phyloP scores from a whole-genome alignment of 2,329 filamentous ascomycete genomes.

The Magnaporthales sp. region DNA sequence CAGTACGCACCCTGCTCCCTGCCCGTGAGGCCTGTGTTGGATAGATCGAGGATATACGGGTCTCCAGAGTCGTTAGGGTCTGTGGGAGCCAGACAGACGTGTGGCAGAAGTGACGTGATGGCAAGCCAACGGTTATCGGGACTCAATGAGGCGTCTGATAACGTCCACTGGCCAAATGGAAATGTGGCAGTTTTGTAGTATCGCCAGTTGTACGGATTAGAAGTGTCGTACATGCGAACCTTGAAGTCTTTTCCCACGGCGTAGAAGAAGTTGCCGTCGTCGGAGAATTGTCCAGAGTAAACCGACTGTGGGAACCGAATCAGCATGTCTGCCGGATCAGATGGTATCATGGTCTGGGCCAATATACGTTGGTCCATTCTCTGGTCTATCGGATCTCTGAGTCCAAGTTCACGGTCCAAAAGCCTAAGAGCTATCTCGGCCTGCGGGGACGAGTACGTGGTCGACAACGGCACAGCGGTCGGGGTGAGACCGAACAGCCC shows the following conservation, averaged over 20 bases:
- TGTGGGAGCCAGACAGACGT: slow-evolving; percentile 79
- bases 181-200: slow-evolving; percentile 89
- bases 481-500: slow-evolving; percentile 71
- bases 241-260: slow-evolving; percentile 86
- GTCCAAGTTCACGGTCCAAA: slow-evolving; percentile 72
- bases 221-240: slow-evolving; percentile 95
- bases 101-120: slow-evolving; percentile 79
- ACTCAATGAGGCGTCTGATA: slow-evolving; percentile 86
- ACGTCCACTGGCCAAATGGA: slow-evolving; percentile 86
- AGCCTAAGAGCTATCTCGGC: slow-evolving; percentile 57
- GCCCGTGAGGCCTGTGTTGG: slow-evolving; percentile 33
- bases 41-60: slow-evolving; percentile 70
- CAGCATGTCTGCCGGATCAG: slow-evolving; percentile 70
- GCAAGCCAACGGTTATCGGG: slow-evolving; percentile 89
- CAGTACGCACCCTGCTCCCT: slow-evolving; percentile 17
- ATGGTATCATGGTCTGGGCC: slow-evolving; percentile 67
- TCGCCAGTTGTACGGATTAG: slow-evolving; percentile 89
- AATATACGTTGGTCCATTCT: slow-evolving; percentile 57
- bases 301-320: slow-evolving; percentile 80
- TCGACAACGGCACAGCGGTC: slow-evolving; percentile 27
- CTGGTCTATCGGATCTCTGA: slow-evolving; percentile 51
- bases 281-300: slow-evolving; percentile 93
- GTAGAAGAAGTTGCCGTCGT: slow-evolving; percentile 97
- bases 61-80: slow-evolving; percentile 76
- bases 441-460: slow-evolving; percentile 29